Percentiles rank a stretch among this genome's conserved stretches.
Evolutionary conservation across 108 stramenopile genomes (phyloP).

Genomic region (Craspedostauros australis): DNA sequence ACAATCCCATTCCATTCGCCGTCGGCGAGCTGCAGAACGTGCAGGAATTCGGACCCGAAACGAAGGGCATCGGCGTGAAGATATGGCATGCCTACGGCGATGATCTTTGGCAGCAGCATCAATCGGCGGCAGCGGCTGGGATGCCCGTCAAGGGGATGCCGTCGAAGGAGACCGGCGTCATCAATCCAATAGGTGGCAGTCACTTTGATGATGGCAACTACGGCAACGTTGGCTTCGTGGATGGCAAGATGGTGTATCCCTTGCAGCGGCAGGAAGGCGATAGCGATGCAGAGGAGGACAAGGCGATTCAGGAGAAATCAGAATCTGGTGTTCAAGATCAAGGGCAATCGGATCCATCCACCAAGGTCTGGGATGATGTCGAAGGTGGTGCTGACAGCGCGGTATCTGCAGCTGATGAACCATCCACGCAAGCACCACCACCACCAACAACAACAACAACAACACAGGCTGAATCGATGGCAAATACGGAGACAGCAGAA

Average conservation of each 20-base stretch:
- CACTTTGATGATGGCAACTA: constrained; percentile 64
- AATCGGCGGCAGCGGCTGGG: too few relatives aligned
- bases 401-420: neutral
- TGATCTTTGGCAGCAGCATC: constrained; percentile 66
- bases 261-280: constrained; percentile 12
- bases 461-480: neutral
- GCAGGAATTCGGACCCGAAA: constrained; percentile 36
- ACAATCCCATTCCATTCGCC: constrained; percentile 73
- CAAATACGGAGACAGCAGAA: neutral
- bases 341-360: constrained; percentile 5
- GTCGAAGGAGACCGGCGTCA: neutral
- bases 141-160: constrained; percentile 9
- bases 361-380: neutral
- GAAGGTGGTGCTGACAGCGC: neutral
- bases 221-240: constrained; percentile 71
- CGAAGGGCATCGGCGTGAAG: constrained; percentile 60
- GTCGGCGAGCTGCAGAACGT: constrained; percentile 40
- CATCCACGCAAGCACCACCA: neutral
- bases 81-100: constrained; percentile 76
- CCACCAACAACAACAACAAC: neutral
- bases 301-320: neutral
- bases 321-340: neutral
- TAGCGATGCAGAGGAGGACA: neutral
- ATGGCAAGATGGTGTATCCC: constrained; percentile 47
- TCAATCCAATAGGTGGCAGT: constrained; percentile 22